Evolutionary conservation across 129 eudicot species (phyloP).

Genomic region (Erigeron canadensis): DNA sequence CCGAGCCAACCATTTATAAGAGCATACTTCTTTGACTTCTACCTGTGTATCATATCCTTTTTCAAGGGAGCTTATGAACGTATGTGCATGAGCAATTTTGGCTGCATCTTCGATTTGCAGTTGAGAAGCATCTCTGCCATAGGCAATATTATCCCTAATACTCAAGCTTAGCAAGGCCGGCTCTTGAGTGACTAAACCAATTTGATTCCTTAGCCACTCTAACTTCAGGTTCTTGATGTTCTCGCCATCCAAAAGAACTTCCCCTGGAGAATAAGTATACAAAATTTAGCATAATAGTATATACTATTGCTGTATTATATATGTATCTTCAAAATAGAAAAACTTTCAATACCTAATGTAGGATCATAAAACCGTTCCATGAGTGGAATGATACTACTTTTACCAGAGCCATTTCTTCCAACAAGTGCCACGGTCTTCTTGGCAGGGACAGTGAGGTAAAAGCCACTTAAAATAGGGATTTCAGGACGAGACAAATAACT

Average conservation of each 20-base stretch:
- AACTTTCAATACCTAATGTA: slow-evolving; percentile 64
- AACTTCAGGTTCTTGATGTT: slow-evolving; percentile 85
- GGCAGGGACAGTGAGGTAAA: slow-evolving; percentile 92
- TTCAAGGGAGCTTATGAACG: slow-evolving; percentile 85
- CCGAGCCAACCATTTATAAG: neutral
- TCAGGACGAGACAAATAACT: slow-evolving; percentile 96
- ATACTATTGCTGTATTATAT: neutral
- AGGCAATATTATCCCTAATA: slow-evolving; percentile 87
- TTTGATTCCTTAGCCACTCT: slow-evolving; percentile 94
- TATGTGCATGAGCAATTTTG: slow-evolving; percentile 86
- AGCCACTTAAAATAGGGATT: slow-evolving; percentile 91
- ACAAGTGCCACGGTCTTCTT: slow-evolving; percentile 97
- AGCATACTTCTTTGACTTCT: slow-evolving; percentile 13
- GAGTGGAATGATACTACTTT: slow-evolving; percentile 96
- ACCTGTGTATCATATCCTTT: slow-evolving; percentile 98
- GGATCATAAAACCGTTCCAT: slow-evolving; percentile 99
- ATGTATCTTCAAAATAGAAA: neutral
- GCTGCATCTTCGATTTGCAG: slow-evolving; percentile 98
- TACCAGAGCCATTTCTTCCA: slow-evolving; percentile 98
- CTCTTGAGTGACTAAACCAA: slow-evolving; percentile 94
- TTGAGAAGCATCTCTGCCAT: slow-evolving; percentile 73
- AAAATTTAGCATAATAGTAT: neutral
- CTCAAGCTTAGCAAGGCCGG: slow-evolving; percentile 96
- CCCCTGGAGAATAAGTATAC: slow-evolving; percentile 64
- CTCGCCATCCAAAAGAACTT: slow-evolving; percentile 93